These are phyloP conservation scores for Diaporthe caulivora DNA, from an alignment of 2,329 filamentous ascomycete genomes.

Conservation along the genomic window DNA sequence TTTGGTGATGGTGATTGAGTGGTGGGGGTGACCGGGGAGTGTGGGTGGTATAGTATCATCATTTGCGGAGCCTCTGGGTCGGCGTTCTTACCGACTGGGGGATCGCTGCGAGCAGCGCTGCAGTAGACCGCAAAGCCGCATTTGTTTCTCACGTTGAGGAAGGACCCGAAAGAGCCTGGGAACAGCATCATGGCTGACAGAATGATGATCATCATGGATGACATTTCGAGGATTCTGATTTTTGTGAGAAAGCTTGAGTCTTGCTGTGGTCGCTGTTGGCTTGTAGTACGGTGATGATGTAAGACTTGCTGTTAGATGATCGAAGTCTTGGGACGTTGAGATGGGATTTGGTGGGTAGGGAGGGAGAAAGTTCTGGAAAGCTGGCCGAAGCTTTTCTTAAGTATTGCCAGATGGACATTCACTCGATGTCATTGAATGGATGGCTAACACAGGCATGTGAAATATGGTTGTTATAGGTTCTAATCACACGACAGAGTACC, in stretches of 20 bases:
- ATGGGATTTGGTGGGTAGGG: too few species aligned
- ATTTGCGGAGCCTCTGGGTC: too few species aligned
- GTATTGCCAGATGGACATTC: too few species aligned
- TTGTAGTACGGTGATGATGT: neutral
- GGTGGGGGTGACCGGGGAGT: too few species aligned
- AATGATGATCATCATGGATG: neutral
- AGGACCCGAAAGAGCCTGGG: neutral
- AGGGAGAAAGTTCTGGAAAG: neutral
- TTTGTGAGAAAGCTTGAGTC: neutral
- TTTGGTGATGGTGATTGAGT: too few species aligned
- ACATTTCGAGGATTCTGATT: neutral
- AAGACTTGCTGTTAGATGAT: too few species aligned
- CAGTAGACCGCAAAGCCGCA: conserved; percentile 15
- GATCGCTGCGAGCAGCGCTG: conserved; percentile 1
- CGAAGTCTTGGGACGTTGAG: too few species aligned
- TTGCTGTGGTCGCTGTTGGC: neutral
- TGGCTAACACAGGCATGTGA: neutral
- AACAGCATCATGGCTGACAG: neutral
- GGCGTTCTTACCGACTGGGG: neutral
- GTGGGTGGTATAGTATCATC: too few species aligned
- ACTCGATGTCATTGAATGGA: too few species aligned
- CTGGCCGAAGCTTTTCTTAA: neutral
- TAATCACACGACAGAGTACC: too few species aligned
- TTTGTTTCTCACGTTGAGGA: conserved; percentile 16
- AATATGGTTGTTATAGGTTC: neutral